Conservation (phyloP, 2,329 filamentous ascomycete genomes). For the Xylariales sp. region DNA sequence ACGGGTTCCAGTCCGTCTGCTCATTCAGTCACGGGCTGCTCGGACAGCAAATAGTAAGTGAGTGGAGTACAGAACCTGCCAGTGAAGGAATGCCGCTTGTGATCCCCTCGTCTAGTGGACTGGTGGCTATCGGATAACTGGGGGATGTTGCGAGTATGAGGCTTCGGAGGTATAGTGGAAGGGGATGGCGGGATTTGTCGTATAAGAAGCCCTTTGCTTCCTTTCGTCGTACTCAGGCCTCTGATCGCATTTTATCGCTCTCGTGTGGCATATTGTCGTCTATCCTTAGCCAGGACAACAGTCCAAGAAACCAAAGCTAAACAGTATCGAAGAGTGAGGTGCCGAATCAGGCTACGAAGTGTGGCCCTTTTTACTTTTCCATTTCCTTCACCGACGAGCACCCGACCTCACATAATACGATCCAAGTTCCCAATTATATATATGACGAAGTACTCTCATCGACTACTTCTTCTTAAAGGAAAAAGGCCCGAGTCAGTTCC, state of each 20-base stretch:
- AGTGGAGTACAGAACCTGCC: constrained; percentile 30
- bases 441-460: constrained; percentile 32
- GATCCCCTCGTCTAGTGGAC: constrained; percentile 18
- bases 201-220: constrained; percentile 33
- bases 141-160: constrained; percentile 24
- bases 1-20: constrained; percentile 21
- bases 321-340: constrained; percentile 18
- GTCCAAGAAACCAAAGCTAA: constrained; percentile 17
- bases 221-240: constrained; percentile 8
- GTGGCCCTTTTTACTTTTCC: constrained; percentile 16
- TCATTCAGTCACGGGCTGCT: constrained; percentile 22
- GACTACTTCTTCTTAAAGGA: constrained; percentile 16
- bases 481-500: constrained; percentile 14
- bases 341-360: constrained; percentile 15
- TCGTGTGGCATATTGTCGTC: constrained; percentile 19
- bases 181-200: constrained; percentile 16
- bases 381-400: constrained; percentile 33
- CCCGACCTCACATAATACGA: constrained; percentile 26
- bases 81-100: constrained; percentile 32
- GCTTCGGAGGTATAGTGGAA: constrained; percentile 16
- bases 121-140: constrained; percentile 16
- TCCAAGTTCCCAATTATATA: constrained; percentile 23
- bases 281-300: constrained; percentile 20
- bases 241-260: constrained; percentile 16
- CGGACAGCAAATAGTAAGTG: constrained; percentile 25